These are phyloP conservation scores for Pseudomassariella vexata DNA, from an alignment of 2,329 filamentous ascomycete species.

Conservation along the genomic window DNA sequence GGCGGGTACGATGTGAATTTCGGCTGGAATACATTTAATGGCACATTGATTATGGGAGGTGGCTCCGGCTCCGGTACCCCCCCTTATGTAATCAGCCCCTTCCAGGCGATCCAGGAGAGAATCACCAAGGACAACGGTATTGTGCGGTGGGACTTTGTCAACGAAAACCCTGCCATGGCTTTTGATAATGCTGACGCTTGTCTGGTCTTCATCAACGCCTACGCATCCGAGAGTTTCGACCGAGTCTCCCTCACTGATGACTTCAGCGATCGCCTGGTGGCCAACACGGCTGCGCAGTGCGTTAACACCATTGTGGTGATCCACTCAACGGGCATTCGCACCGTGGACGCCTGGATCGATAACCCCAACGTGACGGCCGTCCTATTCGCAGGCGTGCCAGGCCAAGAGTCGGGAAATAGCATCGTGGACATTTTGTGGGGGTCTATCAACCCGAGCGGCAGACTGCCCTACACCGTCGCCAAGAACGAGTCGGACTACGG, in stretches of 20 bases:
- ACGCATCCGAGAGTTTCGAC: conserved; percentile 65
- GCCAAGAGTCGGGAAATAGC: conserved; percentile 76
- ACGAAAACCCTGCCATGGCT: conserved; percentile 25
- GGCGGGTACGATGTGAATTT: conserved; percentile 9
- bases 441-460: conserved; percentile 17
- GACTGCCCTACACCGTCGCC: conserved; percentile 24
- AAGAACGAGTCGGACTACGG: conserved; percentile 37
- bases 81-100: conserved; percentile 70
- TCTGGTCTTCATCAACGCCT: conserved; percentile 76
- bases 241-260: conserved; percentile 7
- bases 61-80: conserved; percentile 80
- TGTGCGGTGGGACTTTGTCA: conserved; percentile 10
- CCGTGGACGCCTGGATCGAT: conserved; percentile 79
- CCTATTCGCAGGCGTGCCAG: conserved; percentile 72
- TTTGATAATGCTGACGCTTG: conserved; percentile 62
- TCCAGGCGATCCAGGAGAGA: conserved; percentile 55
- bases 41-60: conserved; percentile 79
- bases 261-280: conserved; percentile 10
- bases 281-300: conserved; percentile 11
- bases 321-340: conserved; percentile 45
- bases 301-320: conserved; percentile 59
- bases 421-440: conserved; percentile 64
- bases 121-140: conserved; percentile 7
- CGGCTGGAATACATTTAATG: conserved; percentile 37
- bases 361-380: conserved; percentile 70